Conservation (phyloP, 495 filamentous ascomycete species). For the Podospora appendiculata region DNA sequence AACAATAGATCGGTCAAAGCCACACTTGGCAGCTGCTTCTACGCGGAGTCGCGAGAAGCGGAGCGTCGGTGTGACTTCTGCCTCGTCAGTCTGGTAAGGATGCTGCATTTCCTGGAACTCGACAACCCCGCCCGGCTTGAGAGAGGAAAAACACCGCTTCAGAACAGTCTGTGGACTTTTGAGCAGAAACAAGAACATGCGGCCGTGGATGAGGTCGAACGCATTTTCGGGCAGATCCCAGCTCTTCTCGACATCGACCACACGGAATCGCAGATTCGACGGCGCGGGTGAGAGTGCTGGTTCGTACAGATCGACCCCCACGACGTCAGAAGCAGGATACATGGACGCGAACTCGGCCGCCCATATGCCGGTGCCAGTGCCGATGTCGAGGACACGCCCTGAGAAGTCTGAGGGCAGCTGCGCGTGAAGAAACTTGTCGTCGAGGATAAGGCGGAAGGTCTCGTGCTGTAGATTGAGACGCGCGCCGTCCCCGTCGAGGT, state of each 20-base stretch:
- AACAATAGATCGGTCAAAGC: slow-evolving; percentile 12
- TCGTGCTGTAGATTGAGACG: slow-evolving; percentile 3
- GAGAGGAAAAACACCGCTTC: slow-evolving; percentile 18
- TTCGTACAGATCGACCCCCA: slow-evolving; percentile 55
- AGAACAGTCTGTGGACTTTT: slow-evolving; percentile 43
- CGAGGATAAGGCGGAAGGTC: not conserved
- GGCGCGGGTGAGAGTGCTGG: slow-evolving; percentile 30
- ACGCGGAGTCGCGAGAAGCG: slow-evolving; percentile 11
- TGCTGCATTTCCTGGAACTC: slow-evolving; percentile 20
- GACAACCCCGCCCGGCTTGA: slow-evolving; percentile 32
- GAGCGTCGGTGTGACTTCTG: slow-evolving; percentile 7
- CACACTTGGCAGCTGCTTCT: slow-evolving; percentile 10
- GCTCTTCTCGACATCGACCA: slow-evolving; percentile 44
- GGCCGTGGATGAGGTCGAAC: slow-evolving; percentile 61
- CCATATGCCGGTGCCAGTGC: slow-evolving; percentile 36
- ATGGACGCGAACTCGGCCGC: slow-evolving; percentile 32
- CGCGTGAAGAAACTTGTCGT: not conserved
- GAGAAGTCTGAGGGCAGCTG: not conserved
- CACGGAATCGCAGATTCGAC: slow-evolving; percentile 40
- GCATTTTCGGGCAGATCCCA: slow-evolving; percentile 38
- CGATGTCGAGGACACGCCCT: slow-evolving; percentile 40
- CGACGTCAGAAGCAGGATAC: slow-evolving; percentile 40
- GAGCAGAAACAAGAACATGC: slow-evolving; percentile 47
- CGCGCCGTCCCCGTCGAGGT: not conserved
- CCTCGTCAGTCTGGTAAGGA: slow-evolving; percentile 14